Evolutionary conservation across 139 green algal genomes (phyloP).

Genomic region (Coccomyxa sp.): DNA sequence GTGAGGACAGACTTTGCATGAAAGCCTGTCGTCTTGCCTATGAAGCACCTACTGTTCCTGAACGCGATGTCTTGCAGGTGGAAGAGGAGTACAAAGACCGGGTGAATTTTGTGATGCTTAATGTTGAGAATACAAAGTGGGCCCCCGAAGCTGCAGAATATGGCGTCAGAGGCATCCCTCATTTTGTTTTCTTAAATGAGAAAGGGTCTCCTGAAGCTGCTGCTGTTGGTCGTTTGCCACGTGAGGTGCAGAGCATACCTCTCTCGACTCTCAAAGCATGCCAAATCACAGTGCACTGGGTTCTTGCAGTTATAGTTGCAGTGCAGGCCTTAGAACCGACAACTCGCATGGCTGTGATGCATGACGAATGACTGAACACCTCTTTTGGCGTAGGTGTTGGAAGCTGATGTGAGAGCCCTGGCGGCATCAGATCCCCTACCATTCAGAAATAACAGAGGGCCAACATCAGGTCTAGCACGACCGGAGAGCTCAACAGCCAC

Average conservation of each 20-base stretch:
- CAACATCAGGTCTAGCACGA: constrained; percentile 25
- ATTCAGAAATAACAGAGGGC: constrained; percentile 29
- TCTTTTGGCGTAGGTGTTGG: constrained; percentile 40
- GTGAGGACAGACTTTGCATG: not conserved
- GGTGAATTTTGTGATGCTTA: constrained; percentile 98
- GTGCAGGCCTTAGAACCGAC: not conserved
- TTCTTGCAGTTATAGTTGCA: not conserved
- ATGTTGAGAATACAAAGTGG: constrained; percentile 97
- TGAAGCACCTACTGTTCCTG: not conserved
- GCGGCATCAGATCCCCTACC: constrained; percentile 37
- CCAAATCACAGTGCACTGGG: not conserved
- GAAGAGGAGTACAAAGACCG: constrained; percentile 67
- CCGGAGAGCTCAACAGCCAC: constrained; percentile 12
- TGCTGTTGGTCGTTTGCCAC: constrained; percentile 78
- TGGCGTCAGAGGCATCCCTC: constrained; percentile 85
- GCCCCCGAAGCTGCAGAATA: constrained; percentile 78
- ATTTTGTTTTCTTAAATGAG: constrained; percentile 90
- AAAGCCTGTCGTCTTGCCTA: not conserved
- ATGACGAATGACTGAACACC: not conserved
- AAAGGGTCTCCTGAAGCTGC: constrained; percentile 61
- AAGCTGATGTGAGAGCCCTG: constrained; percentile 56
- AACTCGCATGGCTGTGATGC: not conserved
- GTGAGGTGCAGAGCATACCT: constrained; percentile 13
- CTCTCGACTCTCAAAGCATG: not conserved
- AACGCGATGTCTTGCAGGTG: constrained; percentile 23